Evolutionary conservation across 2,329 filamentous ascomycete genomes (phyloP).

Genomic region (Proliferodiscus dingleyae): DNA sequence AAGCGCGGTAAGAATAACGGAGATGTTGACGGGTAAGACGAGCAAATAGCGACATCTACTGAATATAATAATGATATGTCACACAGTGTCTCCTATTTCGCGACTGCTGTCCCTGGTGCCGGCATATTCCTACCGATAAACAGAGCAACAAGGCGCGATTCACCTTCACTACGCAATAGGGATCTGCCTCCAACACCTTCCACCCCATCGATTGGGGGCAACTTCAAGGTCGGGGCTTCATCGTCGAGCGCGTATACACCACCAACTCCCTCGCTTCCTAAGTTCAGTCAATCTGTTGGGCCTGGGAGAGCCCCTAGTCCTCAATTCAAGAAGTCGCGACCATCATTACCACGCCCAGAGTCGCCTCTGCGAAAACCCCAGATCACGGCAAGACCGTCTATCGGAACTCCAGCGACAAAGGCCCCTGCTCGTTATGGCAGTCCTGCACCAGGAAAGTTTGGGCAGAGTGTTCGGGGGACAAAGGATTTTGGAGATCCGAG

Average conservation of each 20-base stretch:
- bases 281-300: slow-evolving; percentile 86
- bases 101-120: slow-evolving; percentile 69
- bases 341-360: slow-evolving; percentile 81
- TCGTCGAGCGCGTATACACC: slow-evolving; percentile 57
- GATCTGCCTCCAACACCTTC: slow-evolving; percentile 63
- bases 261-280: slow-evolving; percentile 61
- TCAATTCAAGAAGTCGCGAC: slow-evolving; percentile 63
- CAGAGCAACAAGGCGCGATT: slow-evolving; percentile 68
- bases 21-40: slow-evolving; percentile 85
- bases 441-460: slow-evolving; percentile 58
- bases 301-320: slow-evolving; percentile 66
- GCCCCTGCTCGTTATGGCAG: slow-evolving; percentile 56
- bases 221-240: slow-evolving; percentile 39
- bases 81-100: slow-evolving; percentile 69
- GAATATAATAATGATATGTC: slow-evolving; percentile 21
- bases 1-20: slow-evolving; percentile 88
- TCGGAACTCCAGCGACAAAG: slow-evolving; percentile 48
- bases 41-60: slow-evolving; percentile 20
- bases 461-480: slow-evolving; percentile 57
- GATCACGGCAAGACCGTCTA: slow-evolving; percentile 50
- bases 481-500: slow-evolving; percentile 52
- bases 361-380: slow-evolving; percentile 72
- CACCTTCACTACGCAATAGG: slow-evolving; percentile 46
- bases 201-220: slow-evolving; percentile 50
- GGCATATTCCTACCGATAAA: slow-evolving; percentile 90